Base-by-base conservation (phyloP, 768 basidiomycete genomes). In the Naematelia aurantialba region DNA sequence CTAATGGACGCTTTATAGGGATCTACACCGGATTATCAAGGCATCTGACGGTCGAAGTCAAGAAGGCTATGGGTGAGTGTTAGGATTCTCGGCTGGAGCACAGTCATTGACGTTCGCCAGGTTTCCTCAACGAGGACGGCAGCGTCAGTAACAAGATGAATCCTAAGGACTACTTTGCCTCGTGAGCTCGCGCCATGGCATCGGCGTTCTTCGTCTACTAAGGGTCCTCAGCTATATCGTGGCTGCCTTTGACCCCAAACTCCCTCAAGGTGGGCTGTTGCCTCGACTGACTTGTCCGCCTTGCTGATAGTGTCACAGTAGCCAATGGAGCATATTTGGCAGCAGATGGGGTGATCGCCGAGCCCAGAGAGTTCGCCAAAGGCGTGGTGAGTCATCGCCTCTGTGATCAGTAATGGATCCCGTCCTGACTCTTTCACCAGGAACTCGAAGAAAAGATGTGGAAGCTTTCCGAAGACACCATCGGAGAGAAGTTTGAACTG, bases 401-500 rank as follows among this genome's bases (percentile, higher is more conserved):
- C 26, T 13, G 47, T 46, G 3, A 22, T n/a, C n/a, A n/a, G n/a
- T n/a, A n/a, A n/a, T n/a, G n/a, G n/a, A n/a, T n/a, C n/a, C n/a
- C n/a, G 14, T 31, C 51, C 44, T 45, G 21, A 39, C 29, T 34
- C 12, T n/a, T 10, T 21, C 3, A 1, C 2, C 39, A 61, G 60
- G 60, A 45, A 17, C 50, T 56, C 13, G 60, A 61, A 31, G 49
- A 61, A 13, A 52, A 42, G 25, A 19, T 61, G 60, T 61, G 60
- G 60, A 19, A 24, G 27, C 13, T 57, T 31, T 56, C 60, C 14
- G 60, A 61, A 30, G 60, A 56, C 10, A 39, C 21, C 17, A 42
- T 61, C 11, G 60, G 60, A 22, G 60, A 61, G 55, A 61, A 52
- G 42, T 61, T 56, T 42, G 54, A 50, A 22, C 24, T 55, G 57